phyloP scores from a whole-genome alignment of 148 eudicot species.

The Chenopodium berlandieri region DNA sequence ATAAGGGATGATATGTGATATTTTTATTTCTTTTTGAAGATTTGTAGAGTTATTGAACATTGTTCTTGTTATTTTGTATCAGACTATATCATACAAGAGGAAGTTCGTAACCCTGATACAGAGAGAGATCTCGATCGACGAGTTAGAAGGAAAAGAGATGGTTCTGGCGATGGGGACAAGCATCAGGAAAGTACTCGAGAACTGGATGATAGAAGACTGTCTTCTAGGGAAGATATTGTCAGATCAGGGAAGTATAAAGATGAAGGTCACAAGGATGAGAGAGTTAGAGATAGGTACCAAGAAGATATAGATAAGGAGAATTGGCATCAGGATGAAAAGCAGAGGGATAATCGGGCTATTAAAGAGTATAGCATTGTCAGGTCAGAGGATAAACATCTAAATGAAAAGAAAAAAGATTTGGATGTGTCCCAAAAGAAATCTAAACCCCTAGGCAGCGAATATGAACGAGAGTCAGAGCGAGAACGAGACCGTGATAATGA shows the following conservation, averaged over 20 bases:
- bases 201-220: constrained; percentile 45
- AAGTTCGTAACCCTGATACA: constrained; percentile 45
- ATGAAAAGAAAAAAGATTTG: constrained; percentile 55
- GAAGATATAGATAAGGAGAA: constrained; percentile 53
- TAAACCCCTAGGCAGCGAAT: constrained; percentile 32
- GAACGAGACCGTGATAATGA: constrained; percentile 43
- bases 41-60: neutral
- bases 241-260: constrained; percentile 59
- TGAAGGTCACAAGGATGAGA: constrained; percentile 60
- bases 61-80: constrained; percentile 10
- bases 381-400: constrained; percentile 56
- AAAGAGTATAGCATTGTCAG: constrained; percentile 49
- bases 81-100: constrained; percentile 40
- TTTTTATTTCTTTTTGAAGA: neutral
- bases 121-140: constrained; percentile 74
- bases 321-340: constrained; percentile 49
- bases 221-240: constrained; percentile 53
- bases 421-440: constrained; percentile 52
- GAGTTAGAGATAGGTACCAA: constrained; percentile 37
- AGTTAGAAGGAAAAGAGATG: constrained; percentile 62
- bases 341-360: constrained; percentile 48
- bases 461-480: constrained; percentile 32
- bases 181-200: constrained; percentile 55
- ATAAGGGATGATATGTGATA: neutral
- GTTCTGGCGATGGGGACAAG: constrained; percentile 59